Conservation (phyloP, 768 basidiomycete genomes). For the Pseudohyphozyma bogoriensis region DNA sequence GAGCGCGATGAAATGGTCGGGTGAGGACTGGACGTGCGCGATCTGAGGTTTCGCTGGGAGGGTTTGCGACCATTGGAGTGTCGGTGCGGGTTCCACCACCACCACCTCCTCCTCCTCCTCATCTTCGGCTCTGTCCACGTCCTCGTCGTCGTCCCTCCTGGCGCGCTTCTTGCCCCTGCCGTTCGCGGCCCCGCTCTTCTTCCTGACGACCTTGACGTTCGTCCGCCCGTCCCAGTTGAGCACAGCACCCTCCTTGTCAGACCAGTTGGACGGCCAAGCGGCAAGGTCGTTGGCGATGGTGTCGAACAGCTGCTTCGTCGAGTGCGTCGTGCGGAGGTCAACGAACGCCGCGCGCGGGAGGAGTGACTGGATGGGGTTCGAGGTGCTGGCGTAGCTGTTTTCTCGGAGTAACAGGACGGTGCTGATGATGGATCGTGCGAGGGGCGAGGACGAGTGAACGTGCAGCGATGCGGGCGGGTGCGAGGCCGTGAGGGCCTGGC, state of each 20-base stretch:
- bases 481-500: too few relatives aligned
- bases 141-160: background rate
- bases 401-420: too few relatives aligned
- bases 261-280: background rate
- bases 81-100: background rate
- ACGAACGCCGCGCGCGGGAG: slow-evolving; percentile 18
- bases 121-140: background rate
- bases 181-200: background rate
- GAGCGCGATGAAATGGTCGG: slow-evolving; percentile 22
- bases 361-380: slow-evolving; percentile 9
- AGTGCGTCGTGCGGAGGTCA: slow-evolving; percentile 11
- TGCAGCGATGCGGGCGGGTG: too few relatives aligned
- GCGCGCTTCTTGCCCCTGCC: background rate
- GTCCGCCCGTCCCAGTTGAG: slow-evolving; percentile 9
- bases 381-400: too few relatives aligned
- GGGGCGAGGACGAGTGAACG: too few relatives aligned
- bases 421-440: too few relatives aligned
- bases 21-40: slow-evolving; percentile 13
- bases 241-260: background rate
- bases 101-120: background rate
- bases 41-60: background rate
- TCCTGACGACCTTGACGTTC: background rate
- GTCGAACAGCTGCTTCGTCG: slow-evolving; percentile 18
- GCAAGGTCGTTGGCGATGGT: slow-evolving; percentile 2
- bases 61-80: slow-evolving; percentile 5